Evolutionary conservation across 2,329 filamentous ascomycete species (phyloP), one percentile per base, ranked within the genome.

Genomic region (Ascochyta koolunga): DNA sequence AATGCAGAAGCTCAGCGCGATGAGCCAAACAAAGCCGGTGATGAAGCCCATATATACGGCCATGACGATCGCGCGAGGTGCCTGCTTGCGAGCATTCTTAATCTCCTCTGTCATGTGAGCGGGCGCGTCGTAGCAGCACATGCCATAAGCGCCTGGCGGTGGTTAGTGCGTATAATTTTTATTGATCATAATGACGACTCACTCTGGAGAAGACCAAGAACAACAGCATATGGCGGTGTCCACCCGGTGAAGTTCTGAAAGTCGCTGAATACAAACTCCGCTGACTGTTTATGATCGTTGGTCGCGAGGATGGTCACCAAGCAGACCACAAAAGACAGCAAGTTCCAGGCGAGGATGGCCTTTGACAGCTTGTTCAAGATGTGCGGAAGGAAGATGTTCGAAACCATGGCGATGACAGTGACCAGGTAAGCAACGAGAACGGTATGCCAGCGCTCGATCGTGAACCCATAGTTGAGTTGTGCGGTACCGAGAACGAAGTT

Each of bases 101-200:
- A 85, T 80, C 58, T 85, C 83, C 62, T 84, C 83, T 0, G 78
- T 80, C 81, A 85, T 83, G 51, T 84, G 82, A 0, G 66, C 56
- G 8, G 67, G 79, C 0, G 79, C 76, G 52, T 82, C 79, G 52
- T 80, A 78, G 52, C 78, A 80, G 64, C 80, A 82, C 81, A 84
- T 82, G 25, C 80, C 81, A 51, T 83, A 83, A 0, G 78, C 79
- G 22, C 51, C 51, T 54, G n/a, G 1, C 3, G 5, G 18, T n/a
- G 15, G 27, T 54, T 11, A 54, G 39, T 22, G 16, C 21, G 21
- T 2, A 19, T 31, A n/a, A 15, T 6, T 15, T 29, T 11, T 3
- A 13, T 29, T 11, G 27, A 1, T 3, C 4, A 13, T 15, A 8
- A 8, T 1, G 18, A 36, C 3, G 19, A 40, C 44, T 39, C 7